phyloP scores from a whole-genome alignment of 2,329 filamentous ascomycete genomes.

The Microascus cirrosus region DNA sequence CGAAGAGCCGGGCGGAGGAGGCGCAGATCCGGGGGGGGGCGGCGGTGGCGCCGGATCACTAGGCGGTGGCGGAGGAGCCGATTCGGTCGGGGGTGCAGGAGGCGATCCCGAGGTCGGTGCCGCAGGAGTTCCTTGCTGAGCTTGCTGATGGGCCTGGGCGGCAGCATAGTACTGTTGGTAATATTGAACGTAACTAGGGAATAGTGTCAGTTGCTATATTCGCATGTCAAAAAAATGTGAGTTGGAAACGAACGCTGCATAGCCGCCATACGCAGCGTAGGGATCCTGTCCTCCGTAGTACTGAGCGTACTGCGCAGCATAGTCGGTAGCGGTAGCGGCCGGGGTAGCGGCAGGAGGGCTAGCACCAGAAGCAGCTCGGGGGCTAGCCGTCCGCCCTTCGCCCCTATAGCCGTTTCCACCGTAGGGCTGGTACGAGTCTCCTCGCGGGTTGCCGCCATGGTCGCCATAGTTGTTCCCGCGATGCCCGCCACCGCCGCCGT shows the following conservation, averaged over 20 bases:
- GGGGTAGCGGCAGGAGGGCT: slow-evolving; percentile 10
- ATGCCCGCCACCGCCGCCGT: slow-evolving; percentile 22
- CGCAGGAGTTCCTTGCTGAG: slow-evolving; percentile 31
- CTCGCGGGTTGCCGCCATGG: slow-evolving; percentile 16
- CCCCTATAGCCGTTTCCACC: slow-evolving; percentile 8
- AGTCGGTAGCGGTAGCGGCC: slow-evolving; percentile 36
- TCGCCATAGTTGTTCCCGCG: slow-evolving; percentile 13
- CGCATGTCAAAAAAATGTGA: neutral
- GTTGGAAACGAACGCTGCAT: slow-evolving; percentile 49
- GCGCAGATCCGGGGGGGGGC: slow-evolving; percentile 40
- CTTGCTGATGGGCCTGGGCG: slow-evolving; percentile 29
- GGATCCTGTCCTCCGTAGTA: slow-evolving; percentile 71
- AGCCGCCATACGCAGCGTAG: slow-evolving; percentile 85
- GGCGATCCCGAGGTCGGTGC: slow-evolving; percentile 15
- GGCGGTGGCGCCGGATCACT: slow-evolving; percentile 52
- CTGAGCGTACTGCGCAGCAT: slow-evolving; percentile 71
- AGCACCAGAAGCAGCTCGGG: slow-evolving; percentile 22
- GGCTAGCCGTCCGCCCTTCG: slow-evolving; percentile 9
- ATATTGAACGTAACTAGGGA: slow-evolving; percentile 49
- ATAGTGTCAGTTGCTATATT: neutral
- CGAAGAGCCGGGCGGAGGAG: slow-evolving; percentile 39
- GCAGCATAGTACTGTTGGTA: slow-evolving; percentile 61
- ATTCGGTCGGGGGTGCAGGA: slow-evolving; percentile 21
- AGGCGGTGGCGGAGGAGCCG: slow-evolving; percentile 48
- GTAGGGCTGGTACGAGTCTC: slow-evolving; percentile 17